Base-by-base conservation (phyloP, 768 basidiomycete genomes). In the Cystofilobasidium macerans region DNA sequence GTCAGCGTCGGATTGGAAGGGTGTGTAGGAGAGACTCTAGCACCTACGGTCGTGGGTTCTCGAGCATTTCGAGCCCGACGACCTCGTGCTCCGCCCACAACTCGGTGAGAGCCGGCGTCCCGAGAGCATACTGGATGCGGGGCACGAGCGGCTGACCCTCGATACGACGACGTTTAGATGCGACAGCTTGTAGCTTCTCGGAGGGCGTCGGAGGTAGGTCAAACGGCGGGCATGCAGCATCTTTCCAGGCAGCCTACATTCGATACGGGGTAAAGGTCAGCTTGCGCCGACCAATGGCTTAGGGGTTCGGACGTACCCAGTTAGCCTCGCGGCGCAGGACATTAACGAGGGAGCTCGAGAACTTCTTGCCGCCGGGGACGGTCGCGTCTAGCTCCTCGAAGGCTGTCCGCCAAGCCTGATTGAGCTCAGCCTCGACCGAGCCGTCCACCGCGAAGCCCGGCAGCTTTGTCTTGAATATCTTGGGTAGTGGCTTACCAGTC, bases 221-320 rank as follows among this genome's bases (percentile, higher is more conserved):
- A 43, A 61, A 67, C 5, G 65, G 36, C 36, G 45, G 36, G 36
- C 65, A 67, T 22, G 38, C 30, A 16, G 28, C 22, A 33, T 67
- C 65, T 24, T 67, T 67, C 65, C 65, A 67, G 6, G 28, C 24
- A 18, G 48, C 53, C 65, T 67, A 54, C 47, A 43, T 24, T 28
- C 6, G 22, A 18, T 8, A 35, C 20, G 30, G 38, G 12, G 51
- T 18, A 14, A 43, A 24, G 20, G 5, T n/a, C 18, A 45, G 36
- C n/a, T 20, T 8, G 45, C 3, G 45, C 24, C 9, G 45, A 24
- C 14, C 2, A 14, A 42, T 3, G 42, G 42, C 22, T 20, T 6
- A n/a, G 22, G 9, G 5, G n/a, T 13, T 3, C 22, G 22, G 30
- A 67, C 60, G 16, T 9, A 67, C 67, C 67, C 67, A 68, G 40